A percentile compares a stretch with the other conserved stretches of the same genome.
Evolutionary conservation across 2,329 filamentous ascomycete genomes (phyloP).

Genomic region (Microdochium nivale): DNA sequence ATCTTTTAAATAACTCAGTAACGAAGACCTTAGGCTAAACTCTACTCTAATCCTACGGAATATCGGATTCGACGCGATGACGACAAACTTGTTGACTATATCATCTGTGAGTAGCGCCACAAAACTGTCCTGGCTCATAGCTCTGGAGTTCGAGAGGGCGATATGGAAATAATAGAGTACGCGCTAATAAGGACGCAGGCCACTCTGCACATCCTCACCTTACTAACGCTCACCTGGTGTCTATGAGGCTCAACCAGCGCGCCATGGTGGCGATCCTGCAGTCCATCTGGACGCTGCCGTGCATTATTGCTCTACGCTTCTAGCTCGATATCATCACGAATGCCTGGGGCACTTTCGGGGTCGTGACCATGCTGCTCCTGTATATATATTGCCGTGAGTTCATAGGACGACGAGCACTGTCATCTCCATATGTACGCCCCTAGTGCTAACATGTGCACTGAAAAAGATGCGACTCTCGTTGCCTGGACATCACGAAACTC

Average conservation of each 20-base stretch:
- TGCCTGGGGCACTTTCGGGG: conserved; percentile 41
- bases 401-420: neutral
- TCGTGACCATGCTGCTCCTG: conserved; percentile 38
- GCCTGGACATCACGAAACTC: conserved; percentile 51
- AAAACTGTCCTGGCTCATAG: conserved; percentile 7
- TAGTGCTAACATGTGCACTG: neutral
- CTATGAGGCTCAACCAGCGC: conserved; percentile 39
- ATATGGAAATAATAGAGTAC: too few relatives aligned
- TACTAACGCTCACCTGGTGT: conserved; percentile 42
- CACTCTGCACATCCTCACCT: conserved; percentile 39
- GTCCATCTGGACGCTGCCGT: conserved; percentile 46
- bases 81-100: conserved; percentile 49
- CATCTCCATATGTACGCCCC: neutral
- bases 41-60: conserved; percentile 43
- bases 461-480: conserved; percentile 45
- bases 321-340: conserved; percentile 32
- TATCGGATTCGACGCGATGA: conserved; percentile 43
- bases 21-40: too few relatives aligned
- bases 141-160: too few relatives aligned
- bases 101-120: conserved; percentile 31
- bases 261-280: conserved; percentile 35
- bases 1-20: too few relatives aligned
- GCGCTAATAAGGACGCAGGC: conserved; percentile 31
- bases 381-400: conserved; percentile 42
- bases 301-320: conserved; percentile 38